Evolutionary conservation across 306 rosid genomes (phyloP), one percentile per base, ranked within the genome.

Genomic region (Begonia peltatifolia): DNA sequence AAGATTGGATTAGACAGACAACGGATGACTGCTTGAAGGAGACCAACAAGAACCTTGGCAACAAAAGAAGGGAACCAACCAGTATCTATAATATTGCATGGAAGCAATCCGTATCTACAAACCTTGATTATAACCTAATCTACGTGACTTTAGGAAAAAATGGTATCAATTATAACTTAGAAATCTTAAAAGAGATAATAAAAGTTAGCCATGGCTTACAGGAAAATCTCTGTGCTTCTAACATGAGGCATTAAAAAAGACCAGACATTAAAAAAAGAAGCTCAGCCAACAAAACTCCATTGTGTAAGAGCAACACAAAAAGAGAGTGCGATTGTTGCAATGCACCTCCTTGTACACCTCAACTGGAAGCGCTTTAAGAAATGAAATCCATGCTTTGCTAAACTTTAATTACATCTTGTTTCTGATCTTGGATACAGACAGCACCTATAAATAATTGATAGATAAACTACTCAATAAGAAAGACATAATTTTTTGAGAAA

Each of bases 281-380:
- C 23, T 20, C 4, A 20, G 23, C 23, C 23, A 3, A 20, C 23
- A 20, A 20, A 20, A 20, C 23, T 20, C 23, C 23, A 20, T 20
- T 20, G 23, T 20, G 23, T 20, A 20, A 20, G 23, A 20, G 4
- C 3, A 20, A 3, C 23, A 20, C 46, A 9, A 42, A 12, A 42
- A 42, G 11, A 42, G 46, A 42, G 11, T 42, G 46, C 46, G 12
- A 42, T 20, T 2, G 23, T 9, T 42, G 46, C 46, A 42, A 42
- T 9, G 12, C 80, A 86, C 95, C 83, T 83, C 95, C 65, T 90
- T 90, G 81, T 80, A n/a, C 68, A 81, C 79, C 68, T 80, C 92
- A 65, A 90, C 69, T 50, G 94, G 92, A 76, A 90, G 95, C 11
- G 80, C 79, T 63, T 85, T 80, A 49, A 86, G 88, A 73, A 63